Evolutionary conservation across 2,329 filamentous ascomycete species (phyloP).

Genomic region (Rugonectria rugulosa): DNA sequence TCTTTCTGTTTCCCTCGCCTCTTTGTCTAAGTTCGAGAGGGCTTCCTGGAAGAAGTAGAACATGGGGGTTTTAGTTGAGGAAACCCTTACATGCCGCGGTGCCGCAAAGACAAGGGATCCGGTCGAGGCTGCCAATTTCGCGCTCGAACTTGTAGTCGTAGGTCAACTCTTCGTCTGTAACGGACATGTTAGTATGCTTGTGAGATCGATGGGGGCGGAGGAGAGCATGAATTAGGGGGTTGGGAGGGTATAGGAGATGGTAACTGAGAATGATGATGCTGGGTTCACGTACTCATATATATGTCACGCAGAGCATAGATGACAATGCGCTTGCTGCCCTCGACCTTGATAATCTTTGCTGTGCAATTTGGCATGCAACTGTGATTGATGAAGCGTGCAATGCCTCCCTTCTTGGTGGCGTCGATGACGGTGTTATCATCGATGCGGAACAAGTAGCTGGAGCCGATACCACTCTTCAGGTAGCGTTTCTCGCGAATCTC

Average conservation of each 20-base stretch:
- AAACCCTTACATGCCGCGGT: conserved; percentile 98
- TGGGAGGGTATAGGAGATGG: neutral
- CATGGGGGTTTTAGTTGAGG: conserved; percentile 75
- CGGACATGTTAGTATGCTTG: conserved; percentile 28
- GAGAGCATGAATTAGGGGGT: neutral
- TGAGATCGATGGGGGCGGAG: neutral
- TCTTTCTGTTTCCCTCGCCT: conserved; percentile 7
- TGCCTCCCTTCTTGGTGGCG: conserved; percentile 97
- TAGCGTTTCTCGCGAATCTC: conserved; percentile 93
- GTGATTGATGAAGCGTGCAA: conserved; percentile 98
- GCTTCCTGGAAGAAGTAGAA: conserved; percentile 21
- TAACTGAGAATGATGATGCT: neutral
- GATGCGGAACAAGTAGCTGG: conserved; percentile 97
- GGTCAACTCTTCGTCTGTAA: conserved; percentile 92
- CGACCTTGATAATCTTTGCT: conserved; percentile 98
- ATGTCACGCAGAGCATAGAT: conserved; percentile 98
- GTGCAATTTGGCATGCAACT: conserved; percentile 99
- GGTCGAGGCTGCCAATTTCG: conserved; percentile 91
- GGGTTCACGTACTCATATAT: conserved; percentile 77
- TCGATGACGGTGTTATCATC: conserved; percentile 98
- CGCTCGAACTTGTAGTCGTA: conserved; percentile 99
- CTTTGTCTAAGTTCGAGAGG: neutral
- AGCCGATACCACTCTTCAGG: conserved; percentile 94
- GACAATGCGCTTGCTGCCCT: conserved; percentile 97
- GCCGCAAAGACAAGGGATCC: conserved; percentile 96